Base-by-base conservation (phyloP, 2,329 filamentous ascomycete species). In the Fusarium globosum region DNA sequence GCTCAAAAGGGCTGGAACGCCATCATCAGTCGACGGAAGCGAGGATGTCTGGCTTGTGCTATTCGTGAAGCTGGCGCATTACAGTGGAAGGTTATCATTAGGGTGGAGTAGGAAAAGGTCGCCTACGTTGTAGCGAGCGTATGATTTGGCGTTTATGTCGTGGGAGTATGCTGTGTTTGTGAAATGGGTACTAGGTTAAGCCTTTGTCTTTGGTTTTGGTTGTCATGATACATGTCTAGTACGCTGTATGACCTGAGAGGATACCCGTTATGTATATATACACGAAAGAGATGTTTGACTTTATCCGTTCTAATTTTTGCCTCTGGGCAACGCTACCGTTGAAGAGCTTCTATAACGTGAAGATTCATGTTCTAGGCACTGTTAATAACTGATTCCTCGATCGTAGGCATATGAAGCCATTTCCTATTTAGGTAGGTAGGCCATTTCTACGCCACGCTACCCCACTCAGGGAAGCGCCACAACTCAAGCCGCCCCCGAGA, bases 1-100 rank as follows among this genome's bases (percentile, higher is more conserved):
- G 91, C 93, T 2, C 90, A 93, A 78, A 90, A 88, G 74, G 93
- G 93, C 6, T 91, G 91, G 86, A 92, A 94, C 79, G 93, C 93
- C 28, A 79, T 95, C 23, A 86, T 95, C 71, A 93, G 91, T 69
- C 86, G 92, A 58, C 85, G 87, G 43, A 88, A 89, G 72, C 86
- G 92, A 69, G 92, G 91, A 1, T 96, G 93, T 78, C 81, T 95
- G 41, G 88, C 89, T 7, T 96, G 93, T 81, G 92, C 92, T 45
- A 89, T 96, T 48, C 87, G 93, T 23, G 93, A 96, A 83, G 93
- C 92, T 1, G 90, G 90, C 10, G 93, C 91, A 7, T 79, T 94
- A 65, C 91, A 89, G 5, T 91, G 93, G 85, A 89, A 88, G 74
- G 88, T 94, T 33, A 86, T 94, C n/a, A 87, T 91, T 35, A 83